Evolutionary conservation across 2,329 filamentous ascomycete genomes (phyloP).

Genomic region (Leptographium galeiforme): DNA sequence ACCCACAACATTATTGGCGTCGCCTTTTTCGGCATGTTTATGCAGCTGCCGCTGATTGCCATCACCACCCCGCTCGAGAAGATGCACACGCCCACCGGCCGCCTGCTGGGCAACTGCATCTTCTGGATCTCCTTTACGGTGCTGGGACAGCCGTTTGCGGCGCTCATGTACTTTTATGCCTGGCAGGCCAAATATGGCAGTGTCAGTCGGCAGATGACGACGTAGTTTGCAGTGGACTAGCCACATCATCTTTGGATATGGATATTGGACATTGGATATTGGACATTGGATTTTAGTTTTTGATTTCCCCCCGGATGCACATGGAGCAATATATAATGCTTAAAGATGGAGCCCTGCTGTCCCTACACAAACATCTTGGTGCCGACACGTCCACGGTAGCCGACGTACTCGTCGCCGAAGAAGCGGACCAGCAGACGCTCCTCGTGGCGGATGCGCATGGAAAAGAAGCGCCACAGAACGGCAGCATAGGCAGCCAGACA

Average conservation of each 20-base stretch:
- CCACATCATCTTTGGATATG: too few species aligned
- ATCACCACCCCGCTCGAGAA: constrained; percentile 70
- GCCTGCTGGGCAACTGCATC: constrained; percentile 76
- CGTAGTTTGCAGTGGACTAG: too few species aligned
- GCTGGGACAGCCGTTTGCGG: constrained; percentile 85
- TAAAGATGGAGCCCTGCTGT: too few species aligned
- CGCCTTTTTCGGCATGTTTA: constrained; percentile 85
- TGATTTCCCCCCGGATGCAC: too few species aligned
- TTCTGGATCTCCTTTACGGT: constrained; percentile 97
- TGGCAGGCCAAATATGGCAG: constrained; percentile 98
- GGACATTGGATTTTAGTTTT: background rate
- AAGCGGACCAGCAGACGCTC: constrained; percentile 67
- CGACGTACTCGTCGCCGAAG: constrained; percentile 69
- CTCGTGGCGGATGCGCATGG: constrained; percentile 58
- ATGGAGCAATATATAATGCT: constrained; percentile 41
- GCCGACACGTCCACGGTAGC: constrained; percentile 57
- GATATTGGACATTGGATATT: too few species aligned
- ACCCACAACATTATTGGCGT: constrained; percentile 91
- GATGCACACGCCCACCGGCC: constrained; percentile 61
- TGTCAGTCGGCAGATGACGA: constrained; percentile 36
- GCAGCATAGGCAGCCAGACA: constrained; percentile 62
- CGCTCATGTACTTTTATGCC: constrained; percentile 89
- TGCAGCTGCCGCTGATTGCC: constrained; percentile 78
- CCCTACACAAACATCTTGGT: constrained; percentile 46
- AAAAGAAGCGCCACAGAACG: constrained; percentile 81